Conservation (phyloP, 2,329 filamentous ascomycete species). For the Pseudocercospora eumusae region DNA sequence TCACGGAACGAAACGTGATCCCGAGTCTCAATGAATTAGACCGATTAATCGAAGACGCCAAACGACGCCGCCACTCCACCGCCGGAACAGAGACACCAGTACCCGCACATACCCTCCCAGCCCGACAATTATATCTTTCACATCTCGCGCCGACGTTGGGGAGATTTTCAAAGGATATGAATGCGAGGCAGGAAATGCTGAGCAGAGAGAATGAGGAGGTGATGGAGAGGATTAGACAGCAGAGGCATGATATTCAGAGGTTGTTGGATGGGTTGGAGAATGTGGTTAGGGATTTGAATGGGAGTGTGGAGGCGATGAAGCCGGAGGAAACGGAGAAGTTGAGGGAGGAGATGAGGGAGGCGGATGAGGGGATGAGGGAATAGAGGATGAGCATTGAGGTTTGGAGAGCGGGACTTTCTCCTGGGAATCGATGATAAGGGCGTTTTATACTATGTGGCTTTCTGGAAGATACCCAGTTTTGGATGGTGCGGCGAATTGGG, state of each 20-base stretch:
- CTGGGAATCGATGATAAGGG: too few species aligned
- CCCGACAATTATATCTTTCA: constrained; percentile 59
- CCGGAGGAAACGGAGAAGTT: constrained; percentile 36
- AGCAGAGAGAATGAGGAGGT: constrained; percentile 57
- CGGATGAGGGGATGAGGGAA: constrained; percentile 32
- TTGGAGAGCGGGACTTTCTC: too few species aligned
- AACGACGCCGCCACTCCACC: constrained; percentile 51
- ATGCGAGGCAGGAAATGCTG: constrained; percentile 51
- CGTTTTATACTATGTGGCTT: neutral
- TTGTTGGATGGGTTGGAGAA: constrained; percentile 58
- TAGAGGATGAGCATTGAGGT: too few species aligned
- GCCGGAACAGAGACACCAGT: constrained; percentile 41
- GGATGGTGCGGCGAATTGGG: neutral
- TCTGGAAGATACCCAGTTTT: constrained; percentile 4
- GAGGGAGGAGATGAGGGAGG: constrained; percentile 35
- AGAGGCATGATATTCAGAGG: constrained; percentile 59
- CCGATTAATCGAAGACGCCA: constrained; percentile 60
- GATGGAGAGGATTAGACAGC: constrained; percentile 53
- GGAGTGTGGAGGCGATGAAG: constrained; percentile 46
- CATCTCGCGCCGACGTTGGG: constrained; percentile 60
- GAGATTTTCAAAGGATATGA: constrained; percentile 53
- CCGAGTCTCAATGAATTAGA: constrained; percentile 62
- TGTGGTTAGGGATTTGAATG: constrained; percentile 60
- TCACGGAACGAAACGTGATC: constrained; percentile 59
- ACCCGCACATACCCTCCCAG: constrained; percentile 61